A percentile compares a stretch with the other conserved stretches of the same genome.
Evolutionary conservation across 2,329 filamentous ascomycete species (phyloP).

Genomic region (Mycocentrospora acerina): DNA sequence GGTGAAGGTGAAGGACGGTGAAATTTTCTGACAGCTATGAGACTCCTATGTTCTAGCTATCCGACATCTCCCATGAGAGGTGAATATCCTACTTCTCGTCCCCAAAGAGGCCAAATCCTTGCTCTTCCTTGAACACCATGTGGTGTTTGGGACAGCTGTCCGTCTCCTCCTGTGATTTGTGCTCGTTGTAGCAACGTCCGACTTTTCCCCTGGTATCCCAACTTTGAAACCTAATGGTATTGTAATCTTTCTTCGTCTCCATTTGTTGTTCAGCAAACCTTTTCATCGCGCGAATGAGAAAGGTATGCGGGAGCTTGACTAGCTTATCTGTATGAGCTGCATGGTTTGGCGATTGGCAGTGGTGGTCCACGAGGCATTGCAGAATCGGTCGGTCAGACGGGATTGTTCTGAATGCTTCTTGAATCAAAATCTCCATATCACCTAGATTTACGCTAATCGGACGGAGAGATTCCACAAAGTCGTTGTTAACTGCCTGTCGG

Average conservation of each 20-base stretch:
- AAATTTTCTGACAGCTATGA: constrained; percentile 1
- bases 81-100: no score
- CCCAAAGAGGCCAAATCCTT: not conserved
- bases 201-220: not conserved
- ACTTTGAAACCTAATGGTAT: no score
- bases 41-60: constrained; percentile 1
- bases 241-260: not conserved
- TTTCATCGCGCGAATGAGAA: not conserved
- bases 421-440: not conserved
- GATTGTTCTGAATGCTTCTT: not conserved
- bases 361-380: constrained; percentile 1
- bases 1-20: constrained; percentile 16
- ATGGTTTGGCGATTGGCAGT: not conserved
- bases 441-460: not conserved
- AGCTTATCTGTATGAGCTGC: not conserved
- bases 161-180: not conserved
- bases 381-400: not conserved
- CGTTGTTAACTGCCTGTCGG: constrained; percentile 5
- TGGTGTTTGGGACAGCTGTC: not conserved
- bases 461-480: not conserved
- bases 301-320: not conserved
- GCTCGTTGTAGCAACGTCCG: constrained; percentile 1
- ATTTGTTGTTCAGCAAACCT: not conserved
- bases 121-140: not conserved
- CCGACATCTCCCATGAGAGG: no score